Percentiles rank a stretch among this genome's conserved stretches.
Evolutionary conservation across 805 yeast genomes (phyloP).

Genomic region (Yarrowia phangngaensis): DNA sequence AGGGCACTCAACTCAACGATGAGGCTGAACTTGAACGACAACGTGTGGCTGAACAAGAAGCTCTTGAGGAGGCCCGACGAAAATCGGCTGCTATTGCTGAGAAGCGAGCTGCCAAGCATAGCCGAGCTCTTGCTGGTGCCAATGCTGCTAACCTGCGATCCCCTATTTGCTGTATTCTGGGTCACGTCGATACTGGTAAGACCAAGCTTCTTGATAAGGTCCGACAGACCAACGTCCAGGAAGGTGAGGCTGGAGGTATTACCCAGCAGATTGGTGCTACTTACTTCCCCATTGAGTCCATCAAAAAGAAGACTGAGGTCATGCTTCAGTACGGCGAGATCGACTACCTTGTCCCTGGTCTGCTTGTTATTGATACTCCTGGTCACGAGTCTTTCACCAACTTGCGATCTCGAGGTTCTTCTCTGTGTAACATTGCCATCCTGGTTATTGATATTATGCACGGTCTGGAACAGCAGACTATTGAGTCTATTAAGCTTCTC

Average conservation of each 20-base stretch:
- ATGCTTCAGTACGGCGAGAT: constrained; percentile 83
- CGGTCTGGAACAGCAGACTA: constrained; percentile 96
- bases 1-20: constrained; percentile 35
- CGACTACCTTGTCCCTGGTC: constrained; percentile 89
- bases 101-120: constrained; percentile 41
- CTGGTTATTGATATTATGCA: constrained; percentile 98
- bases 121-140: constrained; percentile 41
- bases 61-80: constrained; percentile 38
- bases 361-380: constrained; percentile 95
- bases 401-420: constrained; percentile 97
- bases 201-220: constrained; percentile 94
- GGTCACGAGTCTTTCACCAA: constrained; percentile 99
- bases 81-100: constrained; percentile 43
- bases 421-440: constrained; percentile 97
- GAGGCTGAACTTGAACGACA: constrained; percentile 34
- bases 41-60: constrained; percentile 26
- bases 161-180: constrained; percentile 97
- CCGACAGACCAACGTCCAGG: constrained; percentile 98
- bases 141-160: constrained; percentile 73
- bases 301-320: constrained; percentile 82
- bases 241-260: constrained; percentile 99
- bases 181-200: constrained; percentile 99
- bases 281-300: constrained; percentile 94
- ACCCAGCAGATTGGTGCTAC: constrained; percentile 99
- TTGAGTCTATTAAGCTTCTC: constrained; percentile 86